These are phyloP conservation scores for Mycosarcoma mackinlayi DNA, from an alignment of 1,284 basidiomycete genomes.

Conservation along the genomic window DNA sequence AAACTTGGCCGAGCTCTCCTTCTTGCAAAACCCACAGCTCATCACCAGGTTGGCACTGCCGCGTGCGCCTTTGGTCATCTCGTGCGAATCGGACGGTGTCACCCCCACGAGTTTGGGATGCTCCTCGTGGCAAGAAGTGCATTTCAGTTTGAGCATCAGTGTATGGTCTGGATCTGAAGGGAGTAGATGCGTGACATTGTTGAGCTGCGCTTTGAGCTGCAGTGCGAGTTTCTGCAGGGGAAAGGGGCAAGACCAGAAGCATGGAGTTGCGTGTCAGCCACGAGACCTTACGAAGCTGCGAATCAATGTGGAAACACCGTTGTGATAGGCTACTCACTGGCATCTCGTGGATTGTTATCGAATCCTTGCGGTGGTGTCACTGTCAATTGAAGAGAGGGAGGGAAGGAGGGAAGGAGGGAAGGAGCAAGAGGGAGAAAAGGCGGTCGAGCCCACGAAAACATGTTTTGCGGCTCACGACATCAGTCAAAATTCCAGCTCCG, in stretches of 20 bases:
- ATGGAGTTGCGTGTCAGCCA: not conserved
- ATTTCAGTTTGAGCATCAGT: slow-evolving; percentile 59
- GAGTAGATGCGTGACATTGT: slow-evolving; percentile 53
- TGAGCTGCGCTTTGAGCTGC: slow-evolving; percentile 61
- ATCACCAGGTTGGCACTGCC: slow-evolving; percentile 63
- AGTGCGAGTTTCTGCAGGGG: slow-evolving; percentile 49
- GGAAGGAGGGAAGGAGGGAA: not conserved
- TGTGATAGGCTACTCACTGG: too few species aligned
- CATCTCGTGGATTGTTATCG: slow-evolving; percentile 6
- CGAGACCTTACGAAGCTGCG: too few species aligned
- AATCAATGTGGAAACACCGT: too few species aligned
- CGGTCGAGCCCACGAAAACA: slow-evolving; percentile 7
- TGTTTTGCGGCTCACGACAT: too few species aligned
- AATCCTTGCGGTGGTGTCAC: not conserved
- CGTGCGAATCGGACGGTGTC: slow-evolving; percentile 48
- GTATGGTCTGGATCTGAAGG: slow-evolving; percentile 58
- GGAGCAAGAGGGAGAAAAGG: not conserved
- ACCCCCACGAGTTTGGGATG: slow-evolving; percentile 62
- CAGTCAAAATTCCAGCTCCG: slow-evolving; percentile 1
- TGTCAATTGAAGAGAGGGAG: not conserved
- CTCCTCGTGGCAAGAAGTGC: slow-evolving; percentile 63
- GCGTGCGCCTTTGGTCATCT: slow-evolving; percentile 56
- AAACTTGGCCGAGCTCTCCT: slow-evolving; percentile 54
- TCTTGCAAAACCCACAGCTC: slow-evolving; percentile 61
- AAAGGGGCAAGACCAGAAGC: not conserved